A percentile compares a stretch with the other conserved stretches of the same genome.
These are phyloP conservation scores for Mycosphaerella sp. DNA, from an alignment of 2,329 filamentous ascomycete species.

Conservation along the genomic window DNA sequence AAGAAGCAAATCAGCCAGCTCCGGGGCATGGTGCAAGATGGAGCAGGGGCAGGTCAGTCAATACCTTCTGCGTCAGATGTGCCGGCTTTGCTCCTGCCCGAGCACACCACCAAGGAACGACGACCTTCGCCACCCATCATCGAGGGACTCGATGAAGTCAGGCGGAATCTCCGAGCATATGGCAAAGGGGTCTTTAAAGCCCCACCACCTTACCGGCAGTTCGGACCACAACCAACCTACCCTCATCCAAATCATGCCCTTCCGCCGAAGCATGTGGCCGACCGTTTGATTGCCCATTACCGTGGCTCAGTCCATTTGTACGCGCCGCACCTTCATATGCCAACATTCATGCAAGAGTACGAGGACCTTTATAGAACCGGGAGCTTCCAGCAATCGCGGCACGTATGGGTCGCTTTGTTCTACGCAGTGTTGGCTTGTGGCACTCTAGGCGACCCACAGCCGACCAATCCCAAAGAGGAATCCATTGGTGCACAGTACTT, in stretches of 20 bases:
- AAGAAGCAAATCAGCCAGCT: slow-evolving; percentile 74
- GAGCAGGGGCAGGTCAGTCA: slow-evolving; percentile 41
- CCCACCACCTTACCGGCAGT: slow-evolving; percentile 61
- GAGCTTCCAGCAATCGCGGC: slow-evolving; percentile 54
- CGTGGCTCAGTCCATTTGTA: slow-evolving; percentile 69
- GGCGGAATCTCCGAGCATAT: slow-evolving; percentile 65
- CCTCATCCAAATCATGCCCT: slow-evolving; percentile 49
- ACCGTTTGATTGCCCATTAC: slow-evolving; percentile 70
- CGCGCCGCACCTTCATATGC: slow-evolving; percentile 84
- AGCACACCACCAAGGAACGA: slow-evolving; percentile 46
- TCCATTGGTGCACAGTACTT: slow-evolving; percentile 59
- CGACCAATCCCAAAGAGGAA: slow-evolving; percentile 49
- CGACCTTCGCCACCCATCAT: slow-evolving; percentile 56
- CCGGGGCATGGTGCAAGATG: slow-evolving; percentile 55
- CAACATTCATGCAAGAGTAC: slow-evolving; percentile 68
- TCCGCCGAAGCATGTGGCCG: slow-evolving; percentile 63
- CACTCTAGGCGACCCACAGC: slow-evolving; percentile 60
- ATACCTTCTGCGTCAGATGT: slow-evolving; percentile 30
- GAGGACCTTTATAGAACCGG: slow-evolving; percentile 67
- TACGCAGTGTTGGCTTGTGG: slow-evolving; percentile 81
- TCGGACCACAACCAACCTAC: slow-evolving; percentile 40
- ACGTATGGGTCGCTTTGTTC: slow-evolving; percentile 71
- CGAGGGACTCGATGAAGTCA: slow-evolving; percentile 65
- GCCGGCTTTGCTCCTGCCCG: slow-evolving; percentile 33
- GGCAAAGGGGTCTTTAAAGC: slow-evolving; percentile 75